phyloP scores from a whole-genome alignment of 2,329 filamentous ascomycete species.

The Talaromyces sp. region DNA sequence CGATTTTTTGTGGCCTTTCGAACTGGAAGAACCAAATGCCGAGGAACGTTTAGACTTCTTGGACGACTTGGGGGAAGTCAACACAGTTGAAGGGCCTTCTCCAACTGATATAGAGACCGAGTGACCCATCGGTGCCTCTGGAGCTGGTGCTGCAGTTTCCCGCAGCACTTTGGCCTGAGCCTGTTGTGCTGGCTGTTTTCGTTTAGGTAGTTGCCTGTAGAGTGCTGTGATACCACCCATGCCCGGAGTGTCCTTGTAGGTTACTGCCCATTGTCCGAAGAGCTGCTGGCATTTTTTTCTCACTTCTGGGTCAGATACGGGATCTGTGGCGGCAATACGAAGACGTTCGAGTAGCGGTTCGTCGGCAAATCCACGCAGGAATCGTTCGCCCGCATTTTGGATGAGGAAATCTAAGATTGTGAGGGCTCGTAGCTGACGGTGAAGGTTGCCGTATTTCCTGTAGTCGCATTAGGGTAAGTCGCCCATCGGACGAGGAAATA shows the following conservation, averaged over 20 bases:
- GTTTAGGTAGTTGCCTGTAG: slow-evolving; percentile 65
- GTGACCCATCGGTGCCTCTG: slow-evolving; percentile 37
- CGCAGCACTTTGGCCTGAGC: slow-evolving; percentile 78
- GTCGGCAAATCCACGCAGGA: slow-evolving; percentile 83
- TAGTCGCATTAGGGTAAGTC: background rate
- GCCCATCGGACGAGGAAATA: background rate
- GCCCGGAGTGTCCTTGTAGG: slow-evolving; percentile 76
- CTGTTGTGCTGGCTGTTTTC: slow-evolving; percentile 69
- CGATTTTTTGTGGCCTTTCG: slow-evolving; percentile 54
- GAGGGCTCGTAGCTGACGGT: slow-evolving; percentile 84
- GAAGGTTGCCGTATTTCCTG: slow-evolving; percentile 90
- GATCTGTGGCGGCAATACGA: slow-evolving; percentile 79
- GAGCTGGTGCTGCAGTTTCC: slow-evolving; percentile 63
- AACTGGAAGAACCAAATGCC: slow-evolving; percentile 36
- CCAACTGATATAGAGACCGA: slow-evolving; percentile 38
- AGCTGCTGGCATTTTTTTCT: slow-evolving; percentile 81
- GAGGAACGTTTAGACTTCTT: slow-evolving; percentile 31
- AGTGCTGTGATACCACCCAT: slow-evolving; percentile 76
- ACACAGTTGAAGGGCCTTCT: slow-evolving; percentile 36
- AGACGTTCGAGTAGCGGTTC: slow-evolving; percentile 89
- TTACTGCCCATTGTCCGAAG: slow-evolving; percentile 79
- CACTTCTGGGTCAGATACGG: slow-evolving; percentile 81
- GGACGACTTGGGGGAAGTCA: slow-evolving; percentile 28
- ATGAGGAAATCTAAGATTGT: slow-evolving; percentile 89
- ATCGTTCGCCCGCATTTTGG: slow-evolving; percentile 84